A percentile compares a stretch with the other conserved stretches of the same genome.
These are phyloP conservation scores for Cerioporus squamosus DNA, from an alignment of 1,284 basidiomycete species.

Conservation along the genomic window DNA sequence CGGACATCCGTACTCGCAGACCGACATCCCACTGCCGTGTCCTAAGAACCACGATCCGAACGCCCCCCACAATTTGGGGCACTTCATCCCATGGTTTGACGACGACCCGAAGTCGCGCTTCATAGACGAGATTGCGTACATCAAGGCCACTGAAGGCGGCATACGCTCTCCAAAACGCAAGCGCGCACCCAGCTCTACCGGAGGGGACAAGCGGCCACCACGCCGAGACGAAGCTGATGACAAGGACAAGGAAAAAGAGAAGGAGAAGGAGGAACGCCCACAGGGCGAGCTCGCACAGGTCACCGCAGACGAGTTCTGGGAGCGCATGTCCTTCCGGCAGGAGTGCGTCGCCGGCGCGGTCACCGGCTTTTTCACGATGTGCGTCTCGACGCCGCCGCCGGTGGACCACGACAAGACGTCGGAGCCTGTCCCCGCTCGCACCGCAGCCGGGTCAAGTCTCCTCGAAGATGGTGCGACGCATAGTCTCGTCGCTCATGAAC, in stretches of 20 bases:
- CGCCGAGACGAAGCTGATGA: slow-evolving; percentile 31
- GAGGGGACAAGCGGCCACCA: slow-evolving; percentile 1
- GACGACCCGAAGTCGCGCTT: slow-evolving; percentile 95
- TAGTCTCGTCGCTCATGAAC: slow-evolving; percentile 69
- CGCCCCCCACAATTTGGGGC: slow-evolving; percentile 58
- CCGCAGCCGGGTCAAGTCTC: slow-evolving; percentile 66
- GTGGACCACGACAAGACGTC: slow-evolving; percentile 17
- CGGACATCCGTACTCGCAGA: slow-evolving; percentile 75
- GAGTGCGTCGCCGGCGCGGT: slow-evolving; percentile 87
- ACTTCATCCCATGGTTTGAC: slow-evolving; percentile 84
- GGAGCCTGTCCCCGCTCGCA: slow-evolving; percentile 47
- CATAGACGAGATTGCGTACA: slow-evolving; percentile 83
- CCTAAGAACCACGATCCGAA: slow-evolving; percentile 36
- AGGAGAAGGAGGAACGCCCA: slow-evolving; percentile 21
- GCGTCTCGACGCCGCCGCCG: slow-evolving; percentile 33
- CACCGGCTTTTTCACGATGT: slow-evolving; percentile 86
- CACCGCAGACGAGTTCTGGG: slow-evolving; percentile 85
- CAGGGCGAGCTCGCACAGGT: slow-evolving; percentile 60
- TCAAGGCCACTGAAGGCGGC: slow-evolving; percentile 57
- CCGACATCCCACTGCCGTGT: slow-evolving; percentile 62
- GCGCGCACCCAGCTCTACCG: slow-evolving; percentile 36
- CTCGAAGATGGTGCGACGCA: slow-evolving; percentile 65
- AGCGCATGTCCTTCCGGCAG: slow-evolving; percentile 92
- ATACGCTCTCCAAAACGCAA: slow-evolving; percentile 66
- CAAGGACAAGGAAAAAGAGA: slow-evolving; percentile 38